Evolutionary conservation across 768 basidiomycete species (phyloP).

Genomic region (Boletus sensibilis): DNA sequence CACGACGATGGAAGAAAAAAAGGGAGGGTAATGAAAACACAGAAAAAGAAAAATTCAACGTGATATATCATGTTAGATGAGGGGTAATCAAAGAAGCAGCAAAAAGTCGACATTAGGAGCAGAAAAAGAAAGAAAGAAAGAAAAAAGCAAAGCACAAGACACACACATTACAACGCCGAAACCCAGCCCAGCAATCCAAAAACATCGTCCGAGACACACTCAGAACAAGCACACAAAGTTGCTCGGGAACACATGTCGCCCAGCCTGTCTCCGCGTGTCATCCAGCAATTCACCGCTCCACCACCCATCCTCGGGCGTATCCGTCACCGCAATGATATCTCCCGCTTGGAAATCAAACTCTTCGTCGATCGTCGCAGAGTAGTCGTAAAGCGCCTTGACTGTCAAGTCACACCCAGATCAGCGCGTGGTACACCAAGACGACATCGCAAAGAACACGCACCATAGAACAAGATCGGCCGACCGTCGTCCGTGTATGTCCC

Average conservation of each 20-base stretch:
- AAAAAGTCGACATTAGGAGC: background rate
- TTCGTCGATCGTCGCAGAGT: conserved; percentile 78
- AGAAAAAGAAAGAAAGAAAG: background rate
- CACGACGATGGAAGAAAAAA: background rate
- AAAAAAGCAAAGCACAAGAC: background rate
- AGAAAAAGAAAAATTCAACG: background rate
- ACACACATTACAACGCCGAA: too few species aligned
- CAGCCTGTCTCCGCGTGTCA: conserved; percentile 65
- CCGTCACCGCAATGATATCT: conserved; percentile 93
- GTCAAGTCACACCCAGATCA: background rate
- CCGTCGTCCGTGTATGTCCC: conserved; percentile 83
- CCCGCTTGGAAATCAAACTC: conserved; percentile 96
- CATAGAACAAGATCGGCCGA: conserved; percentile 81
- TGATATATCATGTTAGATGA: conserved; percentile 11
- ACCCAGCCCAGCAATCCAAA: background rate
- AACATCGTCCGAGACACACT: background rate
- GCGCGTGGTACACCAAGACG: background rate
- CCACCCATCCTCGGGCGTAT: conserved; percentile 96
- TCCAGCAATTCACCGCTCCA: conserved; percentile 91
- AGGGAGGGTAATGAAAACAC: background rate
- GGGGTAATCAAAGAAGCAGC: conserved; percentile 1
- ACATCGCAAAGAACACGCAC: conserved; percentile 43
- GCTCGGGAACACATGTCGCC: conserved; percentile 82
- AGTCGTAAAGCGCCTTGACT: conserved; percentile 93
- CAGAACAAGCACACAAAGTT: conserved; percentile 84